Evolutionary conservation across 2,329 filamentous ascomycete species (phyloP).

Genomic region (Aspergillus oerlinghausenensis): DNA sequence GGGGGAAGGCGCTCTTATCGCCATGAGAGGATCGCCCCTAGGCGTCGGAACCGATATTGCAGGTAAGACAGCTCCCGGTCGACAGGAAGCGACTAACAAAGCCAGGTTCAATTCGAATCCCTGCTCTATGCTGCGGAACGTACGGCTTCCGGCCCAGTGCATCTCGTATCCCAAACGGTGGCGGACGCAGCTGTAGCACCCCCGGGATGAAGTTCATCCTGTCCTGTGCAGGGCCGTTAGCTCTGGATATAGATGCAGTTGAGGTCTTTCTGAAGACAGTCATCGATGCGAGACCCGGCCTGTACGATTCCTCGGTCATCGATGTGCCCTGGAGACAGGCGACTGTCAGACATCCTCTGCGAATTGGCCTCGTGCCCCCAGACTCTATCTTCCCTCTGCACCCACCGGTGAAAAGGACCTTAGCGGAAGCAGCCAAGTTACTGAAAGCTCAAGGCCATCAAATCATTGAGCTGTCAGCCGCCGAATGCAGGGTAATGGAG

Average conservation of each 20-base stretch:
- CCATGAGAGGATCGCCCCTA: slow-evolving; percentile 55
- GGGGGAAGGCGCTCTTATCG: slow-evolving; percentile 58
- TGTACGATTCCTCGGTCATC: slow-evolving; percentile 17
- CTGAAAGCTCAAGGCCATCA: slow-evolving; percentile 44
- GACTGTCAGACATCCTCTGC: slow-evolving; percentile 22
- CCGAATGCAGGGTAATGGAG: slow-evolving; percentile 10
- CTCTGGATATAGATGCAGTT: slow-evolving; percentile 14
- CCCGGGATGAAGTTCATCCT: slow-evolving; percentile 19
- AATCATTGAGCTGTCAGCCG: slow-evolving; percentile 30
- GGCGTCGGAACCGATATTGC: slow-evolving; percentile 63
- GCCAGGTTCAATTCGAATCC: slow-evolving; percentile 28
- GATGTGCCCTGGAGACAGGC: slow-evolving; percentile 19
- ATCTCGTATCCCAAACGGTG: slow-evolving; percentile 20
- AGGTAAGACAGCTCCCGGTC: slow-evolving; percentile 7
- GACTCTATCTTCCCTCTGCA: slow-evolving; percentile 46
- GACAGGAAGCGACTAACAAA: not conserved
- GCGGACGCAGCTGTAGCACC: slow-evolving; percentile 13
- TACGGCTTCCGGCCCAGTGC: slow-evolving; percentile 31
- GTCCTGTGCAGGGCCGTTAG: slow-evolving; percentile 18
- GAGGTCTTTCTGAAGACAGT: slow-evolving; percentile 13
- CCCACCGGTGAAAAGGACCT: slow-evolving; percentile 43
- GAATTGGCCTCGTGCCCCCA: slow-evolving; percentile 46
- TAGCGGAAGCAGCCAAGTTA: slow-evolving; percentile 35
- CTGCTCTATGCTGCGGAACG: slow-evolving; percentile 25
- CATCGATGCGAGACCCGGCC: slow-evolving; percentile 9